Conservation (phyloP, 2,329 filamentous ascomycete genomes). For the Colletotrichum incanum region DNA sequence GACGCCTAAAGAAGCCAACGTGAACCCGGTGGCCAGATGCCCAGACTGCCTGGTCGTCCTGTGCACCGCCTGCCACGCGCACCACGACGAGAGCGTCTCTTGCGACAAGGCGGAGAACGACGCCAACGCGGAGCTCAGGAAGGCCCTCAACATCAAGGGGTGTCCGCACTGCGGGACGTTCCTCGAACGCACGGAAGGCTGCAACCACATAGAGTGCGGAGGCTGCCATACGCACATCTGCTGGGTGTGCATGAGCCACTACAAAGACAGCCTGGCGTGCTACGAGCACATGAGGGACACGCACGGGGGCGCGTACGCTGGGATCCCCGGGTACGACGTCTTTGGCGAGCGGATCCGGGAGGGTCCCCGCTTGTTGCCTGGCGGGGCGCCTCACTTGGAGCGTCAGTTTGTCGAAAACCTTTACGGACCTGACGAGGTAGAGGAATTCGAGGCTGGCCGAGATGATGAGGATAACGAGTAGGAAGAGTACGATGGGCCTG, state of each 20-base stretch:
- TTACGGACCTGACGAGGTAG: background rate
- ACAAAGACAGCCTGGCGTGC: slow-evolving; percentile 41
- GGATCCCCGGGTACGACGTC: background rate
- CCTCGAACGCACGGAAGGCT: slow-evolving; percentile 61
- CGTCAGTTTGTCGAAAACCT: background rate
- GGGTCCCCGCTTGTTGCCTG: background rate
- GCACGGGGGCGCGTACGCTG: slow-evolving; percentile 2
- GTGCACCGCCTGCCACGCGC: slow-evolving; percentile 55
- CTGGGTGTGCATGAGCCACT: slow-evolving; percentile 61
- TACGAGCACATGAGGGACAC: background rate
- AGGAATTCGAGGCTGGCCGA: too few relatives aligned
- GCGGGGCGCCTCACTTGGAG: background rate
- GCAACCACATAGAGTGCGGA: slow-evolving; percentile 63
- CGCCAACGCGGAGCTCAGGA: slow-evolving; percentile 52
- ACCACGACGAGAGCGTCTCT: slow-evolving; percentile 50
- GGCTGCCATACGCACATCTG: slow-evolving; percentile 62
- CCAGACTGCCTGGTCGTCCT: slow-evolving; percentile 53
- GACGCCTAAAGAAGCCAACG: background rate
- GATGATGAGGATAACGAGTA: background rate
- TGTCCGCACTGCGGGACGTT: slow-evolving; percentile 59
- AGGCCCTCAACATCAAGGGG: slow-evolving; percentile 48
- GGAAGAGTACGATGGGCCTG: background rate
- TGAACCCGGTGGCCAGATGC: slow-evolving; percentile 52
- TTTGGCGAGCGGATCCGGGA: background rate
- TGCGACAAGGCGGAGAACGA: slow-evolving; percentile 53